Evolutionary conservation across 371 early-diverging fungal genomes (phyloP), one percentile per base, ranked within the genome.

Genomic region (Lichtheimia ramosa): DNA sequence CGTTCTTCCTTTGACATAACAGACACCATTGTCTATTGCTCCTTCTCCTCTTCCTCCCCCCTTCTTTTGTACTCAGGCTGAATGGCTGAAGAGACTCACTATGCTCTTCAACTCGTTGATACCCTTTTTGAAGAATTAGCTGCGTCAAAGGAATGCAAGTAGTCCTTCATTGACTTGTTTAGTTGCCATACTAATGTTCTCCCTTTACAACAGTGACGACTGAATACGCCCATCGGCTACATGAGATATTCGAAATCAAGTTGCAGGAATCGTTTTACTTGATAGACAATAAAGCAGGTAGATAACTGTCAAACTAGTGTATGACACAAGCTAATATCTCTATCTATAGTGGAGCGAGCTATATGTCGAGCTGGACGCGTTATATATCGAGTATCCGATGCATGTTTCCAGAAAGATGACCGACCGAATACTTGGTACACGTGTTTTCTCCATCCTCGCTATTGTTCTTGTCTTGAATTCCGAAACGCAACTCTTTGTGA

Each of bases 191-290:
- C n/a, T 16, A 21, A 21, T 18, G 13, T 18, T 48, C 27, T n/a
- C n/a, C n/a, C n/a, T 25, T 4, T 16, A 20, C 20, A 34, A n/a
- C 23, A 69, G 71, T 70, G 16, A 59, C 48, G 21, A 42, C 59
- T 16, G 67, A 71, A 34, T 40, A 48, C 16, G 56, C 49, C 20
- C 59, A 56, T 5, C 39, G 15, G 5, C 58, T 71, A 14, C 56
- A 61, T 48, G 28, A 51, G 0, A 3, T 67, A 10, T 64, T 67
- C 24, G 43, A 55, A 3, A 50, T 58, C 0, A 55, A 43, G 0
- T 34, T 71, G 27, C 34, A 61, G 25, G 71, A 71, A 27, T 61
- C 71, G 0, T 48, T 71, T 6, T 62, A 71, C 48, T 53, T 71
- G 28, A 23, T 57, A 18, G 71, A 71, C 18, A 56, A 43, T 39